Evolutionary conservation across 257 asterid genomes (phyloP).

Genomic region (Solanum medicagineum): DNA sequence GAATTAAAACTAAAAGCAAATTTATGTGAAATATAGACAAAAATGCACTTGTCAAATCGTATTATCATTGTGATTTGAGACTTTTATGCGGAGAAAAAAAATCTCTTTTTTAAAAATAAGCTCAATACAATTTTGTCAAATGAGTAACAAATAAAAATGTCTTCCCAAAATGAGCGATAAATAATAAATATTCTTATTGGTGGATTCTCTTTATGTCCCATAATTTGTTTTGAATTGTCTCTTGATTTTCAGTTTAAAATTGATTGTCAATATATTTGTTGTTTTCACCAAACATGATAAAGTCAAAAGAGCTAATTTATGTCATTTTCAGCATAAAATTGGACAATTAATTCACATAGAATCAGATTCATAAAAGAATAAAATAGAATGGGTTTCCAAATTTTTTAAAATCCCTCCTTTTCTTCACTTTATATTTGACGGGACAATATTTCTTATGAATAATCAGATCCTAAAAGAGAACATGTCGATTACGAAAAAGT

Average conservation of each 20-base stretch:
- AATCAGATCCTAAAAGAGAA: too few relatives aligned
- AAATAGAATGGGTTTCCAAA: not conserved
- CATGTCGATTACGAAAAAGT: too few relatives aligned
- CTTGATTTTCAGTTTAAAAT: not conserved
- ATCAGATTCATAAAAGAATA: not conserved
- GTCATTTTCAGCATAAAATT: not conserved
- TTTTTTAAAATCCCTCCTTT: too few relatives aligned
- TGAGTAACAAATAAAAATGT: not conserved
- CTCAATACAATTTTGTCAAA: too few relatives aligned
- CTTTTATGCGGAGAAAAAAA: not conserved
- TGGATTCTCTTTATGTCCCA: not conserved
- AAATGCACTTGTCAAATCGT: not conserved
- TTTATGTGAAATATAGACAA: not conserved
- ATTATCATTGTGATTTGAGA: not conserved
- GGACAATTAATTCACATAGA: not conserved
- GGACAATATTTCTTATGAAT: too few relatives aligned
- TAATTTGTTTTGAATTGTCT: not conserved
- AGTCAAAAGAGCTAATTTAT: not conserved
- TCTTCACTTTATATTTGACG: too few relatives aligned
- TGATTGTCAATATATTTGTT: not conserved
- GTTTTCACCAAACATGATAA: not conserved
- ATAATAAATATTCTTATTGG: not conserved
- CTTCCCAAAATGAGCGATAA: not conserved
- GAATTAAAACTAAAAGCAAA: not conserved
- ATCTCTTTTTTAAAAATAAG: not conserved